Conservation (phyloP, 225 moss, liverwort and hornwort genomes). For the Pseudoscleropodium purum region DNA sequence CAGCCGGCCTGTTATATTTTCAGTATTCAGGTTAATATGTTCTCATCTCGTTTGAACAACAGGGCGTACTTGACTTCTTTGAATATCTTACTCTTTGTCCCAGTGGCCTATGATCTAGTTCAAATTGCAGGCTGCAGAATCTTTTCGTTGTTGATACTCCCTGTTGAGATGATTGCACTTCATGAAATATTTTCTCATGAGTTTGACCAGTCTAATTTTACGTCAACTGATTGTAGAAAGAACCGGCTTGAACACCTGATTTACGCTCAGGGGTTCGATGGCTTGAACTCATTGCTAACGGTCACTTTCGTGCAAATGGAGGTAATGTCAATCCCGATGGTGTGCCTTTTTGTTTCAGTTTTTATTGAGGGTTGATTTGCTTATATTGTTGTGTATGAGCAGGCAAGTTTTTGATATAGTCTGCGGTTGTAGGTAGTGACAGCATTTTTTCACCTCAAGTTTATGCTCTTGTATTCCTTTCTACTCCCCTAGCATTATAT, state of each 20-base stretch:
- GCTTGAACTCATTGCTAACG: conserved; percentile 18
- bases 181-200: not conserved
- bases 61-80: not conserved
- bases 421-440: not conserved
- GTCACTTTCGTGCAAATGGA: conserved; percentile 27
- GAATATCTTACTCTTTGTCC: not conserved
- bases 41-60: not conserved
- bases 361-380: not conserved
- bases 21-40: conserved; percentile 8
- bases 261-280: conserved; percentile 20
- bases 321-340: not conserved
- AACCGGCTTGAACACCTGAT: conserved; percentile 15
- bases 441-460: not conserved
- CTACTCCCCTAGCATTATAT: not conserved
- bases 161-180: not conserved
- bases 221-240: conserved; percentile 4
- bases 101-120: not conserved
- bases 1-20: conserved; percentile 21
- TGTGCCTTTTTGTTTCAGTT: not conserved
- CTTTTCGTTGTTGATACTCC: not conserved
- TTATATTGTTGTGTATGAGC: not conserved
- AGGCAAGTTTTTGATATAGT: not conserved
- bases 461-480: not conserved
- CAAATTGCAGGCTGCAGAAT: not conserved
- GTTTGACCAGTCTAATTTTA: not conserved